A percentile compares a stretch with the other conserved stretches of the same genome.
These are phyloP conservation scores for Colletotrichum cordylinicola DNA, from an alignment of 2,329 filamentous ascomycete species.

Conservation along the genomic window DNA sequence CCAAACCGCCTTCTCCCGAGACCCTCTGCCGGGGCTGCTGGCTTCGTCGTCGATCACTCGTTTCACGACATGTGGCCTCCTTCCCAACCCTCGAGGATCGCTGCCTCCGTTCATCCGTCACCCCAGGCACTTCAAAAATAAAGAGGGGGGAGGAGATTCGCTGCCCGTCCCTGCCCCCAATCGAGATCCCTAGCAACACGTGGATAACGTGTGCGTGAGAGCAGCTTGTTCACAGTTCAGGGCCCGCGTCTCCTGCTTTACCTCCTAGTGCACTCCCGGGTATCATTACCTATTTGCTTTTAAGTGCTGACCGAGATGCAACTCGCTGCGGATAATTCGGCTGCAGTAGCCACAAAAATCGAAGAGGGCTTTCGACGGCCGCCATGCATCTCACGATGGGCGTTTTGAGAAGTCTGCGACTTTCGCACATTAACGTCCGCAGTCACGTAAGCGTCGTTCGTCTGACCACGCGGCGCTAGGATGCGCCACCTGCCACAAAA, in stretches of 20 bases:
- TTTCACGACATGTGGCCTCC: neutral
- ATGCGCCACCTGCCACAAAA: neutral
- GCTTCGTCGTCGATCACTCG: neutral
- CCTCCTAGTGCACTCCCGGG: neutral
- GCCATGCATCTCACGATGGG: too few species aligned
- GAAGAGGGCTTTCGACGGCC: neutral
- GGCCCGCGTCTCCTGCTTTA: neutral
- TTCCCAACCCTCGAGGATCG: neutral
- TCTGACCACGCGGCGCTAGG: neutral
- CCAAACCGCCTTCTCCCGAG: neutral
- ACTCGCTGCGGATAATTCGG: neutral
- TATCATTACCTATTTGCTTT: neutral
- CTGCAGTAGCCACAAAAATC: neutral
- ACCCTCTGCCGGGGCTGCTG: neutral
- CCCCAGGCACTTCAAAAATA: neutral
- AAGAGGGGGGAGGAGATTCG: neutral
- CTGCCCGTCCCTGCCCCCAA: neutral
- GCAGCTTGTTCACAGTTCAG: neutral
- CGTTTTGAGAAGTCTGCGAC: too few species aligned
- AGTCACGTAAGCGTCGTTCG: neutral
- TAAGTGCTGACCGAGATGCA: neutral
- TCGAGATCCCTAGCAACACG: neutral
- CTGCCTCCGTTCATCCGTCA: neutral
- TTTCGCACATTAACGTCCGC: too few species aligned
- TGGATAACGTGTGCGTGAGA: neutral